phyloP scores from a whole-genome alignment of 192 early-diverging fungal genomes.

The Coemansia sp. region DNA sequence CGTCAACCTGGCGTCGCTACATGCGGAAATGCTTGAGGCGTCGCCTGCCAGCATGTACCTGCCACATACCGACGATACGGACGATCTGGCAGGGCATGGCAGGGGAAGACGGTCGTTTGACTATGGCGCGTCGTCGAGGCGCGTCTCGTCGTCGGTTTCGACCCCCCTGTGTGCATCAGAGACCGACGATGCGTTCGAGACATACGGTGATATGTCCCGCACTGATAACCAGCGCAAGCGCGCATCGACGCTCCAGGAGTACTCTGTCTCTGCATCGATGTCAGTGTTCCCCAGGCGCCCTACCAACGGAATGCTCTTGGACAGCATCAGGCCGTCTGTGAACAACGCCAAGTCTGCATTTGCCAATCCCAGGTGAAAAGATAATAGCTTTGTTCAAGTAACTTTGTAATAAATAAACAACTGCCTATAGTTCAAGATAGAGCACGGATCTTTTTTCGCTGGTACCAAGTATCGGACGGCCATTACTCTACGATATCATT shows the following conservation, averaged over 20 bases:
- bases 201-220: not conserved
- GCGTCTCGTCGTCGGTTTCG: conserved; percentile 29
- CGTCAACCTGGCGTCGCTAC: conserved; percentile 43
- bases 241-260: conserved; percentile 48
- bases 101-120: not conserved
- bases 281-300: conserved; percentile 39
- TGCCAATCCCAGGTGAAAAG: not conserved
- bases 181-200: not conserved
- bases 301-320: conserved; percentile 35
- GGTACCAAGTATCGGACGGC: too few relatives aligned
- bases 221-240: conserved; percentile 42
- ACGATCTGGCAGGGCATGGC: not conserved
- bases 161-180: not conserved
- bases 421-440: too few relatives aligned
- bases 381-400: too few relatives aligned
- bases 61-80: not conserved
- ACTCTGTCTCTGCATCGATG: conserved; percentile 9
- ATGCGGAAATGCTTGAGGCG: conserved; percentile 22
- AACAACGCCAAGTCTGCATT: conserved; percentile 1
- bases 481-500: too few relatives aligned
- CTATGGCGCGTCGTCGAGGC: conserved; percentile 10
- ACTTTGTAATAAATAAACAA: too few relatives aligned
- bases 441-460: too few relatives aligned
- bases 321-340: conserved; percentile 20
- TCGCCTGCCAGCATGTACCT: not conserved